Conservation (phyloP, 768 basidiomycete genomes). For the Phylloporus rhodoxanthus region DNA sequence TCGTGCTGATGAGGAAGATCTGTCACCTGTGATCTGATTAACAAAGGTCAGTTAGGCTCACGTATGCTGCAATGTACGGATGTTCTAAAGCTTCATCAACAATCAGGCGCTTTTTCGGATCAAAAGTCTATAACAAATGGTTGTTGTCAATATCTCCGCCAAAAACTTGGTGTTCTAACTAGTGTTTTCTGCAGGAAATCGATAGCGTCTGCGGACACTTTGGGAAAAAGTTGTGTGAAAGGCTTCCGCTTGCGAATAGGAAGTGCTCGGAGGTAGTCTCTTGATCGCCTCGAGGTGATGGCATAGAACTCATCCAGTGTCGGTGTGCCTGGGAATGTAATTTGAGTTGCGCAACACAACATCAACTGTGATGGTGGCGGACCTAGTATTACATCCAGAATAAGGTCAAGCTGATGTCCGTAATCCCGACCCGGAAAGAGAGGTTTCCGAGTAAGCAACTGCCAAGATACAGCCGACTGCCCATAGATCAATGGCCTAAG, state of each 20-base stretch:
- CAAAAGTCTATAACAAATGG: conserved; percentile 56
- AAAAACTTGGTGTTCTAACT: conserved; percentile 31
- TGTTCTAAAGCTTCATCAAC: conserved; percentile 80
- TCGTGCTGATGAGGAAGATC: conserved; percentile 52
- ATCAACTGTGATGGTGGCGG: neutral
- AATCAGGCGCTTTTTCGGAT: conserved; percentile 78
- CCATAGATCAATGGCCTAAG: conserved; percentile 67
- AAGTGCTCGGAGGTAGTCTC: conserved; percentile 82
- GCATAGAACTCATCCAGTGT: conserved; percentile 88
- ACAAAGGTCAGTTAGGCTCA: conserved; percentile 27
- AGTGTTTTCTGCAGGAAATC: conserved; percentile 70
- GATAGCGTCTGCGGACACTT: conserved; percentile 65
- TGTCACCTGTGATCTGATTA: neutral
- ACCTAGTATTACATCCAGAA: conserved; percentile 86
- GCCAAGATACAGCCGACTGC: conserved; percentile 73
- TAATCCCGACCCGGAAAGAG: conserved; percentile 87
- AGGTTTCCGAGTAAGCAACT: conserved; percentile 68
- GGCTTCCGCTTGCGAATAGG: conserved; percentile 74
- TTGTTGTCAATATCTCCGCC: conserved; percentile 19
- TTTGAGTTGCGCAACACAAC: conserved; percentile 20
- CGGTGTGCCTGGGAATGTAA: conserved; percentile 53
- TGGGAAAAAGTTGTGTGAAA: conserved; percentile 71
- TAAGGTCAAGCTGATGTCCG: conserved; percentile 82
- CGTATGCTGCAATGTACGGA: conserved; percentile 76
- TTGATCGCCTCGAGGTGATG: conserved; percentile 77